Evolutionary conservation across 768 basidiomycete genomes (phyloP).

Genomic region (Russula compacta): DNA sequence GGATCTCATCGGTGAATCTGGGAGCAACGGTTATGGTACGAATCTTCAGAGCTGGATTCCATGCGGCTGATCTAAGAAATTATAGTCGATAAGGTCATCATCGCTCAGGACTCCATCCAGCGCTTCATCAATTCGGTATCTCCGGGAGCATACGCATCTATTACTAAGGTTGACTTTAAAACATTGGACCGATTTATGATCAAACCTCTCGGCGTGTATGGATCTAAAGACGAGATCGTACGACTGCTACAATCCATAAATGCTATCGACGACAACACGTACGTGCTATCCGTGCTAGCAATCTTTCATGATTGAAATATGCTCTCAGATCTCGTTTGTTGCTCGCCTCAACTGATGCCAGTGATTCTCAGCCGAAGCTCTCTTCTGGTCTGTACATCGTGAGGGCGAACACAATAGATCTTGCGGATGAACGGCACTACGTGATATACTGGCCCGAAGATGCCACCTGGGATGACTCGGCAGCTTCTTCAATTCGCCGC

Average conservation of each 20-base stretch:
- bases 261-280: slow-evolving; percentile 34
- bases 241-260: slow-evolving; percentile 32
- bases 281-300: slow-evolving; percentile 16
- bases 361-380: slow-evolving; percentile 25
- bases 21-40: slow-evolving; percentile 43
- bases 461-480: slow-evolving; percentile 47
- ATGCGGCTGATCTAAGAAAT: neutral
- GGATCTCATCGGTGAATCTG: slow-evolving; percentile 43
- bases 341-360: slow-evolving; percentile 2
- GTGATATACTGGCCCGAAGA: slow-evolving; percentile 57
- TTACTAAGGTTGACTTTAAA: slow-evolving; percentile 49
- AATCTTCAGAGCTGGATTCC: neutral
- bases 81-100: slow-evolving; percentile 53
- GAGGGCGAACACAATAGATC: slow-evolving; percentile 12
- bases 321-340: slow-evolving; percentile 21
- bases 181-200: slow-evolving; percentile 37
- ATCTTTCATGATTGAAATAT: too few relatives aligned
- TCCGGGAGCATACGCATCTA: slow-evolving; percentile 42
- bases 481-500: slow-evolving; percentile 34
- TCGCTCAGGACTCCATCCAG: slow-evolving; percentile 40
- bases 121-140: slow-evolving; percentile 38
- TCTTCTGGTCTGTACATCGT: slow-evolving; percentile 45
- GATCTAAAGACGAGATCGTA: slow-evolving; percentile 41
- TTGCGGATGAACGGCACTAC: slow-evolving; percentile 29
- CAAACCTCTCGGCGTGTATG: slow-evolving; percentile 49